Conservation (phyloP, 1,139 yeast genomes). For the Candida smagusa region DNA sequence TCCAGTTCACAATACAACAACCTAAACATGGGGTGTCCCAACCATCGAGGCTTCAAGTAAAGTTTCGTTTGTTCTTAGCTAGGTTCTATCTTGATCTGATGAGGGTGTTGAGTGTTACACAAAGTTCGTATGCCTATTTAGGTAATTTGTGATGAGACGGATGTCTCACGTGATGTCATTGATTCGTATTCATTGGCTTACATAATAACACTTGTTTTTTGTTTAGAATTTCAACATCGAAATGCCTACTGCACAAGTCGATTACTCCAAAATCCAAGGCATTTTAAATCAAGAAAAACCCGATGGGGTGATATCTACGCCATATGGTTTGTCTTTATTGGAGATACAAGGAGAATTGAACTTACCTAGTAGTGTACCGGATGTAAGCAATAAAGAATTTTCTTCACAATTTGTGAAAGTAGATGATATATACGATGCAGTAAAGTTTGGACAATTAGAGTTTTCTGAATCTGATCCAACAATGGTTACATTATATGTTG, state of each 20-base stretch:
- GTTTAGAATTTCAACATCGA: neutral
- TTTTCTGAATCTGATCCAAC: slow-evolving; percentile 42
- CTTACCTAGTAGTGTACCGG: slow-evolving; percentile 44
- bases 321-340: slow-evolving; percentile 54
- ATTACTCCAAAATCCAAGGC: slow-evolving; percentile 24
- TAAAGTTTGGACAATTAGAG: slow-evolving; percentile 56
- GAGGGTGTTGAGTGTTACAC: no score
- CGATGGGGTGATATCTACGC: slow-evolving; percentile 40
- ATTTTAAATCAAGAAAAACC: slow-evolving; percentile 11
- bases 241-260: slow-evolving; percentile 26
- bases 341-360: slow-evolving; percentile 74
- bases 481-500: slow-evolving; percentile 56
- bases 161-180: no score
- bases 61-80: no score
- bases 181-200: no score
- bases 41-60: no score
- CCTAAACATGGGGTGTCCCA: no score
- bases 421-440: slow-evolving; percentile 43
- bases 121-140: no score
- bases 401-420: slow-evolving; percentile 28
- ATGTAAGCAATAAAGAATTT: slow-evolving; percentile 19
- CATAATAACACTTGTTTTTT: no score
- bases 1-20: no score
- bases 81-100: no score
- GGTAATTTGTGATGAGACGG: no score